Percentiles rank a stretch among this genome's conserved stretches.
Evolutionary conservation across 805 yeast genomes (phyloP).

Genomic region (Ogataea saltuana): DNA sequence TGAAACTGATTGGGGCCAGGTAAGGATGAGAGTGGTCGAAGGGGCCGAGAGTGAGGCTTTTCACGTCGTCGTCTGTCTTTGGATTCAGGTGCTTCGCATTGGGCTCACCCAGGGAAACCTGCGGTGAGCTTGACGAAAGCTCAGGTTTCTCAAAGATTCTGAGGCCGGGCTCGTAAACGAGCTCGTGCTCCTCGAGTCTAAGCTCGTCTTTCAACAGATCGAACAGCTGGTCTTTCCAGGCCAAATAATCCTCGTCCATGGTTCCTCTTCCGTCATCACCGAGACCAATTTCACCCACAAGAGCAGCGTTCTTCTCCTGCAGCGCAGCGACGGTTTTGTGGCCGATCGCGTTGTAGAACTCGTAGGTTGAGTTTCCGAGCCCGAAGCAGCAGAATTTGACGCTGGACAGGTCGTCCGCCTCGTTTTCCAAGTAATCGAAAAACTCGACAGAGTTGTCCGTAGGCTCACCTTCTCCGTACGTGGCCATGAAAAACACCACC

Average conservation of each 20-base stretch:
- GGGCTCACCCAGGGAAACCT: constrained; percentile 84
- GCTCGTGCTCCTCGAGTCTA: constrained; percentile 76
- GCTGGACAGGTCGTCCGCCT: constrained; percentile 54
- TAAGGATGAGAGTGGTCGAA: constrained; percentile 81
- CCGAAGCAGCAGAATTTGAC: constrained; percentile 80
- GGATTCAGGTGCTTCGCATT: constrained; percentile 52
- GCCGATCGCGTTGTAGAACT: constrained; percentile 83
- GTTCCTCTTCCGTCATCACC: constrained; percentile 97
- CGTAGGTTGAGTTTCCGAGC: constrained; percentile 93
- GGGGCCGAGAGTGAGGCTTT: constrained; percentile 58
- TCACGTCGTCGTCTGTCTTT: constrained; percentile 32
- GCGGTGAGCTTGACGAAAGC: constrained; percentile 31
- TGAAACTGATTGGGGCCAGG: constrained; percentile 60
- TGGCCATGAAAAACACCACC: constrained; percentile 73
- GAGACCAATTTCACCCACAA: constrained; percentile 76
- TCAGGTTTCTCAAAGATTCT: constrained; percentile 41
- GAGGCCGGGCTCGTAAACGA: constrained; percentile 72
- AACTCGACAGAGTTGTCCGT: constrained; percentile 91
- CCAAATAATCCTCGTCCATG: constrained; percentile 89
- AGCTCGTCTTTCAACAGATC: constrained; percentile 63
- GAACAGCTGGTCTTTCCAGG: constrained; percentile 86
- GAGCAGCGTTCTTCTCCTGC: constrained; percentile 66
- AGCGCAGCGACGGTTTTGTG: constrained; percentile 54
- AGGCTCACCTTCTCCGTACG: constrained; percentile 98
- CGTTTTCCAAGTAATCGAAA: constrained; percentile 65